Evolutionary conservation across 225 moss, liverwort and hornwort genomes (phyloP).

Genomic region (Anthoceros angustus): DNA sequence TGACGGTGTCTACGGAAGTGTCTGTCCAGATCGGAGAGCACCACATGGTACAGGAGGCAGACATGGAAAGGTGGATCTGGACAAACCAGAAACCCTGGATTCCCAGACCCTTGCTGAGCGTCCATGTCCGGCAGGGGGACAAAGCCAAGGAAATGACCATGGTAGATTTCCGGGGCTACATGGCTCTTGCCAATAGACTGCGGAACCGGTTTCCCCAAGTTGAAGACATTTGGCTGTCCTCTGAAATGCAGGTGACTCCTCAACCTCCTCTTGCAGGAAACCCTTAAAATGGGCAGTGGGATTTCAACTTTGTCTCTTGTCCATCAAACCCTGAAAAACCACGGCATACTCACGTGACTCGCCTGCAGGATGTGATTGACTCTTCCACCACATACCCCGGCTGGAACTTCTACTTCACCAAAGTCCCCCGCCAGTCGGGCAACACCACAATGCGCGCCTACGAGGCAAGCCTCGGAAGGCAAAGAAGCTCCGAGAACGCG

Average conservation of each 20-base stretch:
- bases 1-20: background rate
- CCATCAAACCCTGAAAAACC: background rate
- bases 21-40: background rate
- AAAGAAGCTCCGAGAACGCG: constrained; percentile 20
- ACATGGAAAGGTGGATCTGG: constrained; percentile 18
- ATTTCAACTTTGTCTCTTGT: background rate
- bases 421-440: constrained; percentile 15
- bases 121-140: constrained; percentile 26
- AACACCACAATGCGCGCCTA: constrained; percentile 16
- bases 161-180: constrained; percentile 21
- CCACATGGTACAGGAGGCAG: constrained; percentile 12
- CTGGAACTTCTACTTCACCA: constrained; percentile 26
- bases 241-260: background rate
- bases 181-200: constrained; percentile 16
- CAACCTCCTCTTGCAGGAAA: background rate
- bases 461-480: constrained; percentile 13
- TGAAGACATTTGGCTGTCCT: constrained; percentile 19
- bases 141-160: constrained; percentile 23
- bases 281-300: background rate
- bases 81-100: constrained; percentile 14
- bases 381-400: constrained; percentile 9
- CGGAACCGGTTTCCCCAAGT: constrained; percentile 12
- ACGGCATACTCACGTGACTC: background rate
- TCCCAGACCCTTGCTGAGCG: constrained; percentile 22
- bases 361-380: constrained; percentile 15